A percentile compares a stretch with the other conserved stretches of the same genome.
Evolutionary conservation across 225 moss, liverwort and hornwort genomes (phyloP).

Genomic region (Polytrichum commune): DNA sequence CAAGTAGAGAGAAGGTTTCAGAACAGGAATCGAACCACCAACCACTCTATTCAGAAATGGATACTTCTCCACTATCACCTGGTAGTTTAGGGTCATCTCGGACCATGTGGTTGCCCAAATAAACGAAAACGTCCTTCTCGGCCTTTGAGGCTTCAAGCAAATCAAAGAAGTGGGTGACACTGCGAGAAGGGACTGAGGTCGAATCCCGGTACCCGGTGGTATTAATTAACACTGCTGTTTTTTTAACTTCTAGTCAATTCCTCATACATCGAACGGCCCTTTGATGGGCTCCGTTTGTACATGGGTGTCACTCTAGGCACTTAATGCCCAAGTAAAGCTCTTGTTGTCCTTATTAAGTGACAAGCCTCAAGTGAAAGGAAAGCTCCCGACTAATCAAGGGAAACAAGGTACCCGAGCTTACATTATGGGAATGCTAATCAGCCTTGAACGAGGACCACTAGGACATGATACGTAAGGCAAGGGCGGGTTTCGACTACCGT

Average conservation of each 20-base stretch:
- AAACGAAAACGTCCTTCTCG: too few relatives aligned
- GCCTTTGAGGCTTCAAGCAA: too few relatives aligned
- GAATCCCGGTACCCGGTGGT: conserved; percentile 9
- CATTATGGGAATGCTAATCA: conserved; percentile 29
- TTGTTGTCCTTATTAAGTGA: background rate
- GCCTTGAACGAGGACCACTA: background rate
- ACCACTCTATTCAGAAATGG: too few relatives aligned
- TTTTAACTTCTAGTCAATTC: conserved; percentile 35
- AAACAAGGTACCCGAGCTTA: conserved; percentile 13
- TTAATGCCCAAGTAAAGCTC: background rate
- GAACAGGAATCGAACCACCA: too few relatives aligned
- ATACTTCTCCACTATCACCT: too few relatives aligned
- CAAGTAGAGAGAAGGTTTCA: too few relatives aligned
- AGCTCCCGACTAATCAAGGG: background rate
- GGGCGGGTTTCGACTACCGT: too few relatives aligned
- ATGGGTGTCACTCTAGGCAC: background rate
- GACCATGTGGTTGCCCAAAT: background rate
- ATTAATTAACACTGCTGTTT: conserved; percentile 45
- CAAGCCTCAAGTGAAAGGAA: conserved; percentile 1
- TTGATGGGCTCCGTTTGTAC: background rate
- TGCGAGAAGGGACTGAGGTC: background rate
- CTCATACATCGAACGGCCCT: background rate
- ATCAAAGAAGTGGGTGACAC: conserved; percentile 10
- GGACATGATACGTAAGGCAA: too few relatives aligned
- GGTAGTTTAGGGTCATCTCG: too few relatives aligned